Conservation (phyloP, 2,329 filamentous ascomycete genomes). For the Colletotrichum incanum region DNA sequence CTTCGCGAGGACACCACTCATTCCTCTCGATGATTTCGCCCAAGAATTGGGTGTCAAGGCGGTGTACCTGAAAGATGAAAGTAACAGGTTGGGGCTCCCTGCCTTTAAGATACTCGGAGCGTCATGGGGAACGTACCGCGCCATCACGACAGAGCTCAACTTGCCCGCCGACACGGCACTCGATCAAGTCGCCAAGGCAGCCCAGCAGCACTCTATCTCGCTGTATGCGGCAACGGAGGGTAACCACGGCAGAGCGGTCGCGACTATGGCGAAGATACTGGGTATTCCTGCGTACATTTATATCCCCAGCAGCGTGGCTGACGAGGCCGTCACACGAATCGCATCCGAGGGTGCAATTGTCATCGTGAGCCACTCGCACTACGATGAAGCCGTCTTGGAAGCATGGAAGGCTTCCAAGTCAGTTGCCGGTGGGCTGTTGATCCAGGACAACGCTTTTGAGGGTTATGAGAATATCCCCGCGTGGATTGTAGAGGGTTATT, state of each 20-base stretch:
- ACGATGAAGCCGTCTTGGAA: slow-evolving; percentile 73
- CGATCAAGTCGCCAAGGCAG: slow-evolving; percentile 56
- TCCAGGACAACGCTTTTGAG: slow-evolving; percentile 79
- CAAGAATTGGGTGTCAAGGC: slow-evolving; percentile 68
- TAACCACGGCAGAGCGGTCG: slow-evolving; percentile 83
- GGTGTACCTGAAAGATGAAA: slow-evolving; percentile 81
- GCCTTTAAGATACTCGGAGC: slow-evolving; percentile 88
- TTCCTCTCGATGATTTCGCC: slow-evolving; percentile 67
- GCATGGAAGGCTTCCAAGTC: slow-evolving; percentile 61
- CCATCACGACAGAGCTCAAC: slow-evolving; percentile 63
- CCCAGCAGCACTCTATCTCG: slow-evolving; percentile 54
- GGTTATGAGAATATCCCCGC: slow-evolving; percentile 77
- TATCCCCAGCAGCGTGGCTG: slow-evolving; percentile 73
- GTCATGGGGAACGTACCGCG: slow-evolving; percentile 79
- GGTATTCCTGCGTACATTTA: slow-evolving; percentile 71
- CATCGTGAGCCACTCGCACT: slow-evolving; percentile 57
- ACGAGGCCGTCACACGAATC: slow-evolving; percentile 69
- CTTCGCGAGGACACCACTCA: slow-evolving; percentile 70
- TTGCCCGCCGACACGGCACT: slow-evolving; percentile 61
- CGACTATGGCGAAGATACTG: slow-evolving; percentile 76
- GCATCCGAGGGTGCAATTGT: slow-evolving; percentile 75
- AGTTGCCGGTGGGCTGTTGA: slow-evolving; percentile 64
- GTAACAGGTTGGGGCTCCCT: slow-evolving; percentile 76
- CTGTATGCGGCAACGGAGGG: slow-evolving; percentile 81
- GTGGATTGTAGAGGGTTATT: slow-evolving; percentile 86